A percentile compares a stretch with the other conserved stretches of the same genome.
Conservation (phyloP, 2,329 filamentous ascomycete species). For the Fusarium verticillioides region DNA sequence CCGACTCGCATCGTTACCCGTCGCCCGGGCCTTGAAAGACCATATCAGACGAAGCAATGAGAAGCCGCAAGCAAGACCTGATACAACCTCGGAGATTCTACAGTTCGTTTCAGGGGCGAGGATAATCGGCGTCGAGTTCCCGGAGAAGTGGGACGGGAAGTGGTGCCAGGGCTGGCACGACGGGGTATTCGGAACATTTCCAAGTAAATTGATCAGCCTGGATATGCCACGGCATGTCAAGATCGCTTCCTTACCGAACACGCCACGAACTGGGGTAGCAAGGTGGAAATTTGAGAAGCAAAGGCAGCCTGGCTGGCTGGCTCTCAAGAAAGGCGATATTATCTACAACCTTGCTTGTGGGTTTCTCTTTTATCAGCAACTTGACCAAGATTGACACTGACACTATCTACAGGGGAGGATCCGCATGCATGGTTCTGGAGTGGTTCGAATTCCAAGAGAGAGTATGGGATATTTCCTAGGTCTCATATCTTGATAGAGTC, state of each 20-base stretch:
- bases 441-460: background rate
- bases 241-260: background rate
- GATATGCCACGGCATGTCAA: background rate
- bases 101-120: background rate
- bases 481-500: background rate
- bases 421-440: background rate
- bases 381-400: background rate
- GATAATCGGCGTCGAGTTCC: background rate
- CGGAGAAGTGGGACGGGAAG: background rate
- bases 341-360: background rate
- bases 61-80: background rate
- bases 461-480: background rate
- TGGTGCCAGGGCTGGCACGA: background rate
- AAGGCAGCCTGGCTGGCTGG: background rate
- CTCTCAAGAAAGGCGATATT: background rate
- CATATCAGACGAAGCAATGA: background rate
- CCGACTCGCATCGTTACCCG: background rate
- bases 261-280: background rate
- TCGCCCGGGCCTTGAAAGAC: background rate
- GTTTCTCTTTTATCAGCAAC: too few species aligned
- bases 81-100: background rate
- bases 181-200: background rate
- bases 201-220: background rate
- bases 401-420: background rate
- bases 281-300: background rate